Base-by-base conservation (phyloP, 1,139 yeast genomes). In the Sugiyamaella neomexicana region DNA sequence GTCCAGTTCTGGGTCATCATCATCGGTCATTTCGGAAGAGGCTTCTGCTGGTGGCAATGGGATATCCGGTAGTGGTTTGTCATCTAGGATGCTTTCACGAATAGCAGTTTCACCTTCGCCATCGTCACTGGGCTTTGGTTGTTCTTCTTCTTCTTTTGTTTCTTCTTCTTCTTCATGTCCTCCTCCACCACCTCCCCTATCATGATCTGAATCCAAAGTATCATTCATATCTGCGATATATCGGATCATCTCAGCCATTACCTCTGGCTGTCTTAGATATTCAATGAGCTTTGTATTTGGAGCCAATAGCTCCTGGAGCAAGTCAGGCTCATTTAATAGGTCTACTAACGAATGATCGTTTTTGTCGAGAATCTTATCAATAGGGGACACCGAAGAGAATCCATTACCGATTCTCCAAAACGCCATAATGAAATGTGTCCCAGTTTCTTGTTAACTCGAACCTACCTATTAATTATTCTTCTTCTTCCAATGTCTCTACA, bases 371-470 rank as follows among this genome's bases (percentile, higher is more conserved):
- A 91, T 77, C 54, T 85, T 83, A 60, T 89, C 83, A 55, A 91
- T 83, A 57, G 87, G 81, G 8, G 91, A 83, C 47, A 84, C 81
- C 51, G 89, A 82, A 51, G 90, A 81, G 70, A 87, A 87, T 60
- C 89, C 93, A 70, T 85, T 87, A 55, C 91, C 89, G 72, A 89
- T 87, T 70, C 89, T 86, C 98, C 98, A 91, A 71, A 90, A 91
- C 44, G 93, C 72, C 75, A 72, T 72, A 34, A 39, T 47, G 51
- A 38, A 27, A 8, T 41, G 29, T 10, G 36, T 3, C 8, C 25
- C 25, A 20, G 5, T 20, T 5, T 20, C 5, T 5, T 20, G 25
- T 3, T 20, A 20, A 5, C 25, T 5, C 5, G 5, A 20, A 29
- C 34, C 31, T 27, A 27, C 9, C 31, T 6, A 27, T 27, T 36